Evolutionary conservation across 208 protist species (phyloP), one percentile per base, ranked within the genome.

Genomic region (Tritrichomonas foetus): DNA sequence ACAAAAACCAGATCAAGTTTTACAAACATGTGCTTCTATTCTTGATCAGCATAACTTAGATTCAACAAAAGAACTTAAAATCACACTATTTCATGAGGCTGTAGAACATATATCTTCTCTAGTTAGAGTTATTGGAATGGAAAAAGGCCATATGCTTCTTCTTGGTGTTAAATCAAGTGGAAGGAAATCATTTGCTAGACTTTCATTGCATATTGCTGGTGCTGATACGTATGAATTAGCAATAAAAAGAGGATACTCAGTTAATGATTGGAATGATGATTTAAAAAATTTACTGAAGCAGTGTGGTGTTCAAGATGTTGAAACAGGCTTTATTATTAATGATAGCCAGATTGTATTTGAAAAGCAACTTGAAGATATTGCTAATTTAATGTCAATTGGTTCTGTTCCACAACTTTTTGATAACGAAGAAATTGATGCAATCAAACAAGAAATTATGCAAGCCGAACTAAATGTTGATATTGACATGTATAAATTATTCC

Each of bases 361-460:
- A 93, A 94, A 96, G n/a, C 98, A 99, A 94, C 95, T 99, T 5
- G 98, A 99, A 95, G 98, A 99, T 94, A 97, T 99, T 55, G 98
- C 98, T 95, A 98, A 97, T 93, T 94, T 99, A 39, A 96, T 99
- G 64, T 98, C 98, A 96, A 97, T 97, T 33, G 98, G 98, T 57
- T 96, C 97, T 80, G 94, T 97, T 44, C 96, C 95, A 22, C 96
- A 96, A 93, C 93, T 97, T 13, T 97, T 96, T 61, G 94, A 92
- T 0, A 9, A 44, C 2, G 95, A 97, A 61, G 96, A 97, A 93
- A 20, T 93, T 3, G 93, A 93, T 16, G 47, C 80, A 72, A 94
- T 96, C 33, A 57, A 50, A 33, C 74, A 94, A 33, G 95, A 66
- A 50, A 93, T 96, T 25, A 22, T 44, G 25, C 30, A 93, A 69